These are phyloP conservation scores for Melastoma malabathricum DNA, from an alignment of 345 rosid species.

Conservation along the genomic window DNA sequence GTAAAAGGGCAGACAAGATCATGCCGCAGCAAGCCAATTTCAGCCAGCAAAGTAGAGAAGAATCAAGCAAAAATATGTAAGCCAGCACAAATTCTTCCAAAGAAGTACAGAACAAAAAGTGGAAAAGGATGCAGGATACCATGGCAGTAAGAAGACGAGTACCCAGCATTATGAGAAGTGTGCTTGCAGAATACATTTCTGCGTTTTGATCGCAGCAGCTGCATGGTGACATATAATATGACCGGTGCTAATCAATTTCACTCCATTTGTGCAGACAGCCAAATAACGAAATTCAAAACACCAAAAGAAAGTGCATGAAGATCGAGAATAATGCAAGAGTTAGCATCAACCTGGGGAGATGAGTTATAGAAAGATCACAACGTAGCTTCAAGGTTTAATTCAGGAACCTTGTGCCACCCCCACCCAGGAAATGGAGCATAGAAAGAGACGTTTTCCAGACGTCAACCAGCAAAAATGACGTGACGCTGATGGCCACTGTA, in stretches of 20 bases:
- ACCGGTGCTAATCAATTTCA: background rate
- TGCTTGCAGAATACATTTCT: slow-evolving; percentile 94
- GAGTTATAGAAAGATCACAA: background rate
- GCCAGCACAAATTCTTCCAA: too few species aligned
- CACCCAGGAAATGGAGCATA: too few species aligned
- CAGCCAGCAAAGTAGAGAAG: slow-evolving; percentile 4
- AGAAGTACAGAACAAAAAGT: background rate
- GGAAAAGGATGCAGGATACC: slow-evolving; percentile 31
- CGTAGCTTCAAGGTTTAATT: too few species aligned
- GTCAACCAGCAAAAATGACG: slow-evolving; percentile 94
- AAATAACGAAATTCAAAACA: too few species aligned
- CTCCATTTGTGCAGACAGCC: too few species aligned
- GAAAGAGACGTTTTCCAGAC: slow-evolving; percentile 46
- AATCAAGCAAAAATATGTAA: background rate
- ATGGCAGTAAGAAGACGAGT: slow-evolving; percentile 98
- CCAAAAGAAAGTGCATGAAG: too few species aligned
- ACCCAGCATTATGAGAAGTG: slow-evolving; percentile 89
- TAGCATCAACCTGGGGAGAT: too few species aligned
- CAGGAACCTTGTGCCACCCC: too few species aligned
- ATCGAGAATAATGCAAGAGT: too few species aligned
- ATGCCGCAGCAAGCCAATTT: too few species aligned
- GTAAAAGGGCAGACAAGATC: too few species aligned
- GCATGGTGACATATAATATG: slow-evolving; percentile 23
- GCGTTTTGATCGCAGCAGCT: slow-evolving; percentile 96
- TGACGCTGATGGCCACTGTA: slow-evolving; percentile 81